Evolutionary conservation across 192 early-diverging fungal species (phyloP).

Genomic region (Rhizoclosmatium sp.): DNA sequence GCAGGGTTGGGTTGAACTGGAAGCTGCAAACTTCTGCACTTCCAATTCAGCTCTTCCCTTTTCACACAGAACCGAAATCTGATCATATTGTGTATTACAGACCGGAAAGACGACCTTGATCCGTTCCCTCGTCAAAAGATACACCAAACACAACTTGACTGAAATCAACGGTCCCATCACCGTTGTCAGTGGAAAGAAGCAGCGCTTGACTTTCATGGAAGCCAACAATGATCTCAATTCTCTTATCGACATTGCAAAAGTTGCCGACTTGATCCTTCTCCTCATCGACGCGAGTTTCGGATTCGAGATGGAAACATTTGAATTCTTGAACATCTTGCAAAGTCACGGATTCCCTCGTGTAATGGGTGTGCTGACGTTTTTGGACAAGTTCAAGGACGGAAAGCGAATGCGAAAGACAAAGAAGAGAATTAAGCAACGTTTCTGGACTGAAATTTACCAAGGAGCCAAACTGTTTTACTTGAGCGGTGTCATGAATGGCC

Average conservation of each 20-base stretch:
- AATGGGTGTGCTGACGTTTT: slow-evolving; percentile 96
- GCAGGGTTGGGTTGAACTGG: too few species aligned
- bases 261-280: slow-evolving; percentile 94
- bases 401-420: slow-evolving; percentile 89
- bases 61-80: background rate
- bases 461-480: slow-evolving; percentile 99
- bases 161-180: slow-evolving; percentile 97
- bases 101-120: slow-evolving; percentile 98
- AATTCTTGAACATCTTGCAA: slow-evolving; percentile 97
- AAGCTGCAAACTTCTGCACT: too few species aligned
- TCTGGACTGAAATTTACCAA: slow-evolving; percentile 99
- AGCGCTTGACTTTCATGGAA: slow-evolving; percentile 96
- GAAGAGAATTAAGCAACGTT: slow-evolving; percentile 96
- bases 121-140: slow-evolving; percentile 92
- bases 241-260: slow-evolving; percentile 97
- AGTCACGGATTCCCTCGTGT: slow-evolving; percentile 97
- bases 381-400: slow-evolving; percentile 95
- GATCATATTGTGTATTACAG: slow-evolving; percentile 45
- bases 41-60: background rate
- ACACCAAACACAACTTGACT: slow-evolving; percentile 90
- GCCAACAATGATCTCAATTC: slow-evolving; percentile 96
- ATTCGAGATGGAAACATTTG: slow-evolving; percentile 99
- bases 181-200: slow-evolving; percentile 92
- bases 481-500: slow-evolving; percentile 94
- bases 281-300: slow-evolving; percentile 97